Base-by-base conservation (phyloP, 2,329 filamentous ascomycete species). In the Fusarium acutatum region DNA sequence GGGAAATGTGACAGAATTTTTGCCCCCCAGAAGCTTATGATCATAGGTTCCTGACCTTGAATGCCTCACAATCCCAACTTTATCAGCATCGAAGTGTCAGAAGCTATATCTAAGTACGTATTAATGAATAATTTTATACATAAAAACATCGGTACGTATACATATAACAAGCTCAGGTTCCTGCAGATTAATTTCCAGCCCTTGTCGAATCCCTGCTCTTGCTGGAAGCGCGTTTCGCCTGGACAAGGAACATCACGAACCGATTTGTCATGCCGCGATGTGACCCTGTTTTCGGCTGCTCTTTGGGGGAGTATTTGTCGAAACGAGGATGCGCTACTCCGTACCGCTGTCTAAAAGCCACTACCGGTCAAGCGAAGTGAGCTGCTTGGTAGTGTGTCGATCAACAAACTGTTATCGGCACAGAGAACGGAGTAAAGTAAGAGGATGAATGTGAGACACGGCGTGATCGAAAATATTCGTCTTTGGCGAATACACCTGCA, bases 171-270 rank as follows among this genome's bases (percentile, higher is more conserved):
- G 44, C 50, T 67, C 63, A 53, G 70, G 74, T 77, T 72, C 69
- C 76, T 74, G 67, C 76, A 78, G 37, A 50, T 68, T 67, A 78
- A 78, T 78, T 77, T 77, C 76, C 76, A 64, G 70, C 18, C 58
- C 61, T 52, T 52, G 74, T 75, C 67, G n/a, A 57, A 67, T 63
- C 75, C 75, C 60, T 77, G 75, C 53, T 57, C 41, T 38, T 32
- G 43, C 67, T 46, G 63, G 56, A 69, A 61, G 52, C 64, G 52
- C 65, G 75, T 77, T 77, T 77, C 74, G 77, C 52, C 50, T 64
- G 46, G 38, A 52, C 74, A 52, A 71, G 54, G 38, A 53, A 40
- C 50, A 60, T 52, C 52, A 18, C 46, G 43, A 69, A 70, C 44
- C 47, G 60, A 61, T 64, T 60, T 54, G 37, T 53, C 52, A 57